Percentiles rank a stretch among this genome's conserved stretches.
phyloP scores from a whole-genome alignment of 495 filamentous ascomycete genomes.

The Mytilinidion resinicola region DNA sequence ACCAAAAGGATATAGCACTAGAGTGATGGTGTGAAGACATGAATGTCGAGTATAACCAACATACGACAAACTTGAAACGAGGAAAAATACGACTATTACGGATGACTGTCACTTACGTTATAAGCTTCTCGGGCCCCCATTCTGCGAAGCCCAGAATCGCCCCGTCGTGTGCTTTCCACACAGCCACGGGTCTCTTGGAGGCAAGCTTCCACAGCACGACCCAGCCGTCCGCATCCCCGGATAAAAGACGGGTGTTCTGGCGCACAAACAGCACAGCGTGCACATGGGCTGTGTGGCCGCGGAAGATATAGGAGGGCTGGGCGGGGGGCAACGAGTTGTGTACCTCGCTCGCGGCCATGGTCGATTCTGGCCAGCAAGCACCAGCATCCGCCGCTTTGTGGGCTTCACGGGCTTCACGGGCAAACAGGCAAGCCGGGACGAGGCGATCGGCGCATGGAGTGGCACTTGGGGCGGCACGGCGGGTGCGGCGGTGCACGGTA shows the following conservation, averaged over 20 bases:
- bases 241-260: slow-evolving; percentile 67
- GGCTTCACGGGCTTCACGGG: slow-evolving; percentile 1
- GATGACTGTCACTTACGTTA: slow-evolving; percentile 59
- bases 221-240: slow-evolving; percentile 88
- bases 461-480: slow-evolving; percentile 11
- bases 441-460: slow-evolving; percentile 21
- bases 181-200: slow-evolving; percentile 72
- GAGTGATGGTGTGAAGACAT: not conserved
- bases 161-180: slow-evolving; percentile 81
- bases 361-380: not conserved
- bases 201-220: slow-evolving; percentile 78
- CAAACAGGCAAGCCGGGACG: slow-evolving; percentile 16
- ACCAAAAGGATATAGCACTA: not conserved
- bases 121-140: slow-evolving; percentile 57
- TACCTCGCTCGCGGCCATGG: slow-evolving; percentile 13
- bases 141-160: slow-evolving; percentile 66
- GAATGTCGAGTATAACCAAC: not conserved
- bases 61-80: not conserved
- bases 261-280: slow-evolving; percentile 70
- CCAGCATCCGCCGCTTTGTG: not conserved
- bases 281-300: slow-evolving; percentile 77
- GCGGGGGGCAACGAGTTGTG: slow-evolving; percentile 45
- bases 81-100: not conserved
- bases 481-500: not conserved
- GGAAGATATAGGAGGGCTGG: slow-evolving; percentile 77